Evolutionary conservation across 2,329 filamentous ascomycete genomes (phyloP), one percentile per base, ranked within the genome.

Genomic region (Aspergillus sp.): DNA sequence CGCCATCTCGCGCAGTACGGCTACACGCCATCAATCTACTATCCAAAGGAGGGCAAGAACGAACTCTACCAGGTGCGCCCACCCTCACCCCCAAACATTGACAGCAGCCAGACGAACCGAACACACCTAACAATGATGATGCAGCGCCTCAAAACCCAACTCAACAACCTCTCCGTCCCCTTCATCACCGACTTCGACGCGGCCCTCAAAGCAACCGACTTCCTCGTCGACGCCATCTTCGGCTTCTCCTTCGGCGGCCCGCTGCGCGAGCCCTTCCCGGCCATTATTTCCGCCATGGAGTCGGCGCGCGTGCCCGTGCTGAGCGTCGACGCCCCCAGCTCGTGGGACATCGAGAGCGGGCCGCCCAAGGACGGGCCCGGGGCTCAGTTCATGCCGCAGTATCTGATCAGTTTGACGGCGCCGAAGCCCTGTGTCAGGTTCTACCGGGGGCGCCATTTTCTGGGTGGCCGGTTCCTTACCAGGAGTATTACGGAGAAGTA

Each of bases 221-320:
- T 96, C 60, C 76, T 99, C 49, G 78, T 99, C 53, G 94, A 99
- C 72, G 91, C 94, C 9, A 90, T 99, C 57, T 99, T 99, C 68
- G 91, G 89, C 6, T 99, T 99, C 76, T 94, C 88, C 55, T 99
- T 99, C 76, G 87, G 86, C 1, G 93, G 92, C 5, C 87, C 94
- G 59, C 87, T 99, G 49, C 86, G 94, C n/a, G 90, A 96, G 59
- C 94, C 94, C 1, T 99, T 97, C 67, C 86, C 87, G 0, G 80
- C 80, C 0, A 88, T 97, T 13, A 95, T 99, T 62, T 77, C 82
- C 55, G 85, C 88, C 6, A 79, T 99, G 34, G 84, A 91, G 61
- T 80, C 86, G 40, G 88, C 88, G 4, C 81, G 81, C 21, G 66
- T 94, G 6, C 89, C 91, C 0, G 88, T 97, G 0, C 87, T 94